These are phyloP conservation scores for Phyllosticta citrichinensis DNA, from an alignment of 2,329 filamentous ascomycete genomes.

Conservation along the genomic window DNA sequence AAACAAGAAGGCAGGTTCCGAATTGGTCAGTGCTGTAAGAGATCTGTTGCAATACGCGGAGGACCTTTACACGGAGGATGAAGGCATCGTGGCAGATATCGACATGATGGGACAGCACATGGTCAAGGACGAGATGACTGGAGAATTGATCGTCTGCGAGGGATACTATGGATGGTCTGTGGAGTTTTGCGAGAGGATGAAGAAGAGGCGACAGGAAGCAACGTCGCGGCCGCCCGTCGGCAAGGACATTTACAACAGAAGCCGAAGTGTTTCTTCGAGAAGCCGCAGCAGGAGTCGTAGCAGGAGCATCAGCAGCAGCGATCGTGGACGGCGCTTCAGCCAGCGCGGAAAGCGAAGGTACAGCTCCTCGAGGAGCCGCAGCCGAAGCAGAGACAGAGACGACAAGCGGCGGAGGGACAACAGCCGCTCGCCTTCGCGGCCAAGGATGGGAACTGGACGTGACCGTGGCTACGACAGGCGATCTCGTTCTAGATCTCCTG, in stretches of 20 bases:
- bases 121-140: slow-evolving; percentile 54
- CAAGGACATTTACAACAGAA: background rate
- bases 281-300: slow-evolving; percentile 7
- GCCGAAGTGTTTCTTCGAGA: slow-evolving; percentile 2
- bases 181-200: slow-evolving; percentile 74
- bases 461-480: background rate
- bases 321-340: background rate
- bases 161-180: slow-evolving; percentile 86
- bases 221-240: background rate
- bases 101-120: slow-evolving; percentile 65
- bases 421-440: slow-evolving; percentile 6
- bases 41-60: slow-evolving; percentile 60
- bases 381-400: slow-evolving; percentile 2
- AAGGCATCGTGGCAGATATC: slow-evolving; percentile 50
- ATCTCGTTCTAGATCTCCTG: slow-evolving; percentile 1
- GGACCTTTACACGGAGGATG: slow-evolving; percentile 50
- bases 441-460: background rate
- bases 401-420: slow-evolving; percentile 4
- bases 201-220: slow-evolving; percentile 21
- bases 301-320: slow-evolving; percentile 8
- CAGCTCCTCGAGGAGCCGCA: slow-evolving; percentile 5
- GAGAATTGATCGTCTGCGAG: slow-evolving; percentile 54
- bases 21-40: slow-evolving; percentile 59
- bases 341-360: slow-evolving; percentile 4
- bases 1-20: slow-evolving; percentile 56